Evolutionary conservation across 805 yeast species (phyloP).

Genomic region (Myxozyma geophila): DNA sequence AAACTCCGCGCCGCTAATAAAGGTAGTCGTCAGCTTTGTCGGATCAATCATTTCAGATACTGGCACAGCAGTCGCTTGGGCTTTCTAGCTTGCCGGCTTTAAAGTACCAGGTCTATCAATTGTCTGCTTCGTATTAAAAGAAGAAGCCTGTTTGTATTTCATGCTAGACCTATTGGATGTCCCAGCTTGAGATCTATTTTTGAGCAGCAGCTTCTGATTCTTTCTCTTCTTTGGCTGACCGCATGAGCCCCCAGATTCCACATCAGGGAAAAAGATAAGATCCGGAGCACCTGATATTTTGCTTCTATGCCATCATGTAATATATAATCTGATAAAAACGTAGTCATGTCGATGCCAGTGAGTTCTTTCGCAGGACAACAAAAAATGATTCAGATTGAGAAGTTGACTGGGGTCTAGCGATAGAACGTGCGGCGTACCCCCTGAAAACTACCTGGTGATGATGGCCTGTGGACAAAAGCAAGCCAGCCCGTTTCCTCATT

Average conservation of each 20-base stretch:
- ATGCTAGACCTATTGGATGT: neutral
- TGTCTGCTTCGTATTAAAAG: too few relatives aligned
- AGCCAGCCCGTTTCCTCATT: too few relatives aligned
- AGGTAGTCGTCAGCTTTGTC: neutral
- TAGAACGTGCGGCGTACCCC: too few relatives aligned
- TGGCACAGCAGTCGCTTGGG: neutral
- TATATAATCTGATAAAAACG: neutral
- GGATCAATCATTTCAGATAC: neutral
- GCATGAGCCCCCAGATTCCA: neutral
- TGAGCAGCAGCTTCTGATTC: neutral
- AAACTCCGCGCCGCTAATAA: neutral
- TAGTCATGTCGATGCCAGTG: neutral
- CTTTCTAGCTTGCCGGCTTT: neutral
- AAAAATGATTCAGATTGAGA: too few relatives aligned
- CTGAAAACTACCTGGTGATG: too few relatives aligned
- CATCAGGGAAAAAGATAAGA: constrained; percentile 2
- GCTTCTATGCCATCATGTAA: neutral
- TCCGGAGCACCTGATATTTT: constrained; percentile 12
- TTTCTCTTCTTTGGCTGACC: neutral
- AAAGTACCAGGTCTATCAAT: too few relatives aligned
- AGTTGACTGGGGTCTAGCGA: too few relatives aligned
- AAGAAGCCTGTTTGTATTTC: too few relatives aligned
- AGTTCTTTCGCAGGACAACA: too few relatives aligned
- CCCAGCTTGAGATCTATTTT: too few relatives aligned
- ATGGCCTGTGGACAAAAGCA: too few relatives aligned